Evolutionary conservation across 163 green algal species (phyloP).

Genomic region (Scenedesmus sp.): DNA sequence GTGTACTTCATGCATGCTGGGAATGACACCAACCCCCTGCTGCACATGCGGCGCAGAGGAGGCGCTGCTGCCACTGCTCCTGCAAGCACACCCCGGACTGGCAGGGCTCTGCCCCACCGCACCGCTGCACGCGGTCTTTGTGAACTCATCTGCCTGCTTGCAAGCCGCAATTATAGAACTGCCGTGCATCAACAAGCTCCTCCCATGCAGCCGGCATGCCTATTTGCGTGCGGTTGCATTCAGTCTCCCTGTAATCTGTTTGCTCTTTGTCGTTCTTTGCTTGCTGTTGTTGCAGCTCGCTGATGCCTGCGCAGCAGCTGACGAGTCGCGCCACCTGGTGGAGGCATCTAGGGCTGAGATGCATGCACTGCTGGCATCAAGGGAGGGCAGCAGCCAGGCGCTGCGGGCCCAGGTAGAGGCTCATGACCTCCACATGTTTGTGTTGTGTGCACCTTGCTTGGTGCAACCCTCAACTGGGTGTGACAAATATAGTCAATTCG

Average conservation of each 20-base stretch:
- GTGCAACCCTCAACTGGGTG: too few species aligned
- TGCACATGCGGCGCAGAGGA: too few species aligned
- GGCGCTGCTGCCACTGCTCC: neutral
- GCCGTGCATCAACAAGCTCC: neutral
- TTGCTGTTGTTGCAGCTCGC: slow-evolving; percentile 21
- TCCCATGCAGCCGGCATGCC: neutral
- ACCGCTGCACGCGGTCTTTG: too few species aligned
- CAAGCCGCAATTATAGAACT: neutral
- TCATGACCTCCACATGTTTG: too few species aligned
- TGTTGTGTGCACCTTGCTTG: neutral
- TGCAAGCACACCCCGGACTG: neutral
- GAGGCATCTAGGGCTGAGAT: slow-evolving; percentile 11
- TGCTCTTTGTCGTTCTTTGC: neutral
- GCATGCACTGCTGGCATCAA: slow-evolving; percentile 7
- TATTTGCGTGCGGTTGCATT: neutral
- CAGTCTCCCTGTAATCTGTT: neutral
- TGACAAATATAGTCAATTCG: too few species aligned
- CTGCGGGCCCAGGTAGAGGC: slow-evolving; percentile 27
- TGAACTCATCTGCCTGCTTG: neutral
- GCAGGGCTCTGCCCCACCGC: neutral
- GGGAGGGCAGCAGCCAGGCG: neutral
- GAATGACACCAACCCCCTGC: too few species aligned
- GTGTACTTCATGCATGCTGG: too few species aligned
- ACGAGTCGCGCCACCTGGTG: neutral
- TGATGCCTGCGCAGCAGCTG: slow-evolving; percentile 1